Percentiles rank a stretch among this genome's conserved stretches.
Conservation (phyloP, 257 asterid species). For the Gentiana macrophylla region DNA sequence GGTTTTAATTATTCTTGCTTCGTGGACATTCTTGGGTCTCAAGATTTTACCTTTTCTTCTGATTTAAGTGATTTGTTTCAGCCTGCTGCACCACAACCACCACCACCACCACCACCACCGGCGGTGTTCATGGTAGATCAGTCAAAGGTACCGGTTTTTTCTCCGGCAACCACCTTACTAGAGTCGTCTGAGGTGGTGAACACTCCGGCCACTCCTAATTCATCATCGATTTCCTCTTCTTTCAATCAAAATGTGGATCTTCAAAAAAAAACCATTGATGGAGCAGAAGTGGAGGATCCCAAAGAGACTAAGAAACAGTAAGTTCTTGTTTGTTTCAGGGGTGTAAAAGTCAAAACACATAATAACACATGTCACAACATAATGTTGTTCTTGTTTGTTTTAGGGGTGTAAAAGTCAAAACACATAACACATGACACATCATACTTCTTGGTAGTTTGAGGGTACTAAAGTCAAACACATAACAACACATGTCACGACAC, state of each 20-base stretch:
- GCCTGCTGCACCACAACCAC: neutral
- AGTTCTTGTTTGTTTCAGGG: neutral
- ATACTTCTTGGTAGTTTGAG: too few species aligned
- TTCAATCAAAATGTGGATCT: conserved; percentile 23
- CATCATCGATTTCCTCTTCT: conserved; percentile 57
- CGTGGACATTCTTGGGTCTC: conserved; percentile 17
- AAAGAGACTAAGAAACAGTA: conserved; percentile 33
- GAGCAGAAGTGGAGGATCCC: conserved; percentile 11
- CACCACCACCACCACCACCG: conserved; percentile 8
- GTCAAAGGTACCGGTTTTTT: conserved; percentile 15
- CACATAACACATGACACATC: too few species aligned
- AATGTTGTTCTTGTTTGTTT: too few species aligned
- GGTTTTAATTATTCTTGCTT: conserved; percentile 10
- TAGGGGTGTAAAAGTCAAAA: too few species aligned
- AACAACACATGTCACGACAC: too few species aligned
- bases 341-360: too few species aligned
- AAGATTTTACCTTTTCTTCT: conserved; percentile 7
- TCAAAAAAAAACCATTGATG: conserved; percentile 4
- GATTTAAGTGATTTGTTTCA: conserved; percentile 13
- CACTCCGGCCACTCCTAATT: conserved; percentile 56
- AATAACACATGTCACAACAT: neutral
- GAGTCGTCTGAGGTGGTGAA: conserved; percentile 8
- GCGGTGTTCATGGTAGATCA: conserved; percentile 5
- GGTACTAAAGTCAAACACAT: too few species aligned
- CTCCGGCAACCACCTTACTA: conserved; percentile 25